These are phyloP conservation scores for Sanghuangporus baumii DNA, from an alignment of 1,284 basidiomycete genomes.

Conservation along the genomic window DNA sequence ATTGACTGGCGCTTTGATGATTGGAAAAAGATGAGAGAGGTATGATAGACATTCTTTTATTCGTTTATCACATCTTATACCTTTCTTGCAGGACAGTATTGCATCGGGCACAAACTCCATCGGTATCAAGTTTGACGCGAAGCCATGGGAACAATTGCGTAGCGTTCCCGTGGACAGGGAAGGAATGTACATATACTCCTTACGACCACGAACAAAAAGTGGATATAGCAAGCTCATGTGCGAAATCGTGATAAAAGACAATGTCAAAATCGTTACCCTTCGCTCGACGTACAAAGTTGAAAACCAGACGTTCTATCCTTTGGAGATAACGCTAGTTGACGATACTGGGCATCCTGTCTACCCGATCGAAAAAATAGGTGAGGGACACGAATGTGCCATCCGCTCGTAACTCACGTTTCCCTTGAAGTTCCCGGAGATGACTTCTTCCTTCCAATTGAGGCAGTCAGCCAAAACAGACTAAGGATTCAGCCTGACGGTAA, in stretches of 20 bases:
- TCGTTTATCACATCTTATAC: not conserved
- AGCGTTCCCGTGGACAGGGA: constrained; percentile 92
- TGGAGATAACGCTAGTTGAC: constrained; percentile 91
- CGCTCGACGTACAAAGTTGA: constrained; percentile 92
- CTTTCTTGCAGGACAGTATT: constrained; percentile 62
- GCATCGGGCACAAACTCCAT: constrained; percentile 79
- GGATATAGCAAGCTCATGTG: constrained; percentile 83
- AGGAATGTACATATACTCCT: constrained; percentile 85
- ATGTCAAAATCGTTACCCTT: constrained; percentile 93
- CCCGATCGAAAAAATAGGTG: constrained; percentile 80
- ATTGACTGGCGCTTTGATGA: constrained; percentile 98
- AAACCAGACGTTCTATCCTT: constrained; percentile 88
- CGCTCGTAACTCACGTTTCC: not conserved
- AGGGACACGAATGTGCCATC: constrained; percentile 24
- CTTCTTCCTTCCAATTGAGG: constrained; percentile 88
- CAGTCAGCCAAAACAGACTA: constrained; percentile 80
- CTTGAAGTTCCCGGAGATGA: constrained; percentile 74
- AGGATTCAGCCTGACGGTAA: constrained; percentile 90
- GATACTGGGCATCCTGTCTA: constrained; percentile 78
- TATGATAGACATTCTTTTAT: constrained; percentile 28
- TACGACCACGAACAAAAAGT: constrained; percentile 76
- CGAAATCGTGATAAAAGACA: constrained; percentile 88
- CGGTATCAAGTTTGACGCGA: constrained; percentile 79
- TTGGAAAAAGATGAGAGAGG: constrained; percentile 92
- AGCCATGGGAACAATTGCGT: constrained; percentile 87